Base-by-base conservation (phyloP, 2,329 filamentous ascomycete species). In the Chalaropsis ovoidea region DNA sequence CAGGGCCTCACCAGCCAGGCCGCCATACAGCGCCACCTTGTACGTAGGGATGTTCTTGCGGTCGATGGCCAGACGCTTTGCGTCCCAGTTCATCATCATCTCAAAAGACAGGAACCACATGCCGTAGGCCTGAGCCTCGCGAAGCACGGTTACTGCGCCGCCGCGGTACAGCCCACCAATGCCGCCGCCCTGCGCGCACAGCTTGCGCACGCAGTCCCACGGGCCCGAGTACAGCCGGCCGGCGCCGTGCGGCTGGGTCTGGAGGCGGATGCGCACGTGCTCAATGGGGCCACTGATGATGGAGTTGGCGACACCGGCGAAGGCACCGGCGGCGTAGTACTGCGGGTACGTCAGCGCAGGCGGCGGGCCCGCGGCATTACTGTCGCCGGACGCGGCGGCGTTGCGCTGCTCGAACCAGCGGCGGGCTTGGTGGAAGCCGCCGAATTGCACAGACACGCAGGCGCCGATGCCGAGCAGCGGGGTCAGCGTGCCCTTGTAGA, bases 401-500 rank as follows among this genome's bases (percentile, higher is more conserved):
- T 95, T 95, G 70, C 82, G 81, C 56, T 83, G 79, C 78, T 97
- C 93, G 74, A 99, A 86, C 72, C 83, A 87, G 67, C 94, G 89
- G 68, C 90, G 89, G 8, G 93, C 92, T 73, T 88, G 87, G 80
- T 96, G 91, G 81, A 97, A 99, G 71, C 89, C 94, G 69, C 92
- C 94, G 76, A 99, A 99, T 80, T 99, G 94, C 71, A 99, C 88
- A n/a, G 91, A 96, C 58, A 94, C 92, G 75, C 94, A 99, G 70
- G 94, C 94, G 71, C 94, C 94, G 73, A 99, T 97, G 70, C 94
- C 94, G 66, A 99, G 84, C 65, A 99, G 81, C 0, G 94, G 94
- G 4, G 94, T 97, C 66, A 99, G 81, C 0, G 94, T 97, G 72
- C 94, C 94, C 78, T 99, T 99, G 84, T 99, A 99, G 80, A 99